Evolutionary conservation across 192 early-diverging fungal genomes (phyloP), one percentile per base, ranked within the genome.

Genomic region (Podila horticola): DNA sequence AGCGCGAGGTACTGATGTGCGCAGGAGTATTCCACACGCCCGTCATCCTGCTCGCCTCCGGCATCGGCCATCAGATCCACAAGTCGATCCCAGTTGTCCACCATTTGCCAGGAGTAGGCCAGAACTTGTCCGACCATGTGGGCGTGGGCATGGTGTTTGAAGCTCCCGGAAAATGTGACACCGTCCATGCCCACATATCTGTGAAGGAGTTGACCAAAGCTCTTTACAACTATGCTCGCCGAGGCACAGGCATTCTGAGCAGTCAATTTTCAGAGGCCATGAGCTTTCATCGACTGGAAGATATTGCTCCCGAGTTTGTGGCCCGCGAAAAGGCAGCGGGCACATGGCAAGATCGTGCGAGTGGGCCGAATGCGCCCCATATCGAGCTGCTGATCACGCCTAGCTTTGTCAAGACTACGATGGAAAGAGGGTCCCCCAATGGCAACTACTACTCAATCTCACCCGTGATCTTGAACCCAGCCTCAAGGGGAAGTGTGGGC

Each of bases 1-100:
- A 30, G 19, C 66, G 62, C 38, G 86, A 87, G 45, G 77, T 86
- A 5, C 64, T 86, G 20, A 61, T 86, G 15, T 77, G 79, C 24
- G 74, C 73, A 1, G 85, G 85, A 29, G 67, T 73, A 2, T 65
- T 86, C 33, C 34, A 62, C 17, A 70, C 84, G 13, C 85, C 85
- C 4, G 30, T 26, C 2, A 51, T 86, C 15, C 74, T 86, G n/a
- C 66, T 83, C 9, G 66, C 72, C 24, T 85, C 84, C 6, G 85
- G 85, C 1, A 82, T 86, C 48, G 85, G 85, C 9, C 28, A 62
- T 12, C 33, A 31, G 12, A 52, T 62, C 20, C 66, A 75, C 36
- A n/a, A 52, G 31, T 68, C 66, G 2, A 26, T 55, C 11, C 52
- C 52, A 10, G 20, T 55, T 55, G 52, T 55, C 4, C 52, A 55